These are phyloP conservation scores for Colletotrichum theobromicola DNA, from an alignment of 2,329 filamentous ascomycete species.

Conservation along the genomic window DNA sequence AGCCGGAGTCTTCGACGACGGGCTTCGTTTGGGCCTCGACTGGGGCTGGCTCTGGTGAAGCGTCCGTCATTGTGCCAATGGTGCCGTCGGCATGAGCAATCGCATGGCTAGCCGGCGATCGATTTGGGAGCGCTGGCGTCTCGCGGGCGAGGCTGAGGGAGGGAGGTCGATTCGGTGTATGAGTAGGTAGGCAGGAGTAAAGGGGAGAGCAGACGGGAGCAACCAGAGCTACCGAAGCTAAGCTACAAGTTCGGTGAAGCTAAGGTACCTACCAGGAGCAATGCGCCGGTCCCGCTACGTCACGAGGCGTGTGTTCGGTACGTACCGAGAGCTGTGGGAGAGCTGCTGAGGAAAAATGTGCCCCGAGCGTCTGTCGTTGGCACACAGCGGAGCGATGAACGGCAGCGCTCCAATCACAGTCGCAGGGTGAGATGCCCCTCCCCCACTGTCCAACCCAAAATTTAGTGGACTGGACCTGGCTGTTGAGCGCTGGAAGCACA, in stretches of 20 bases:
- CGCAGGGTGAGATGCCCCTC: conserved; percentile 12
- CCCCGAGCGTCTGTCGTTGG: background rate
- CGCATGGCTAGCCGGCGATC: conserved; percentile 2
- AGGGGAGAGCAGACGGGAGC: background rate
- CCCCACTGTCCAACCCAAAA: background rate
- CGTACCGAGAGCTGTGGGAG: background rate
- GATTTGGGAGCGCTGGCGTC: background rate
- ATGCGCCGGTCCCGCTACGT: conserved; percentile 12
- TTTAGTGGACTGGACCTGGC: background rate
- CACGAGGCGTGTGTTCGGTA: conserved; percentile 11
- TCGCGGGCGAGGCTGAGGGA: background rate
- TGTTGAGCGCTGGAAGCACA: background rate
- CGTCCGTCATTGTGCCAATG: conserved; percentile 47
- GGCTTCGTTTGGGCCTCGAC: conserved; percentile 28
- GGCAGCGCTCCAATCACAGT: conserved; percentile 7
- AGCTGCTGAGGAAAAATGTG: background rate
- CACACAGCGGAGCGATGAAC: background rate
- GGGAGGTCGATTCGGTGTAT: background rate
- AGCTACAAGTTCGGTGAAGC: conserved; percentile 3
- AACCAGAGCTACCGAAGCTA: background rate
- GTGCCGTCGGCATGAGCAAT: conserved; percentile 11
- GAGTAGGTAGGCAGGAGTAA: background rate
- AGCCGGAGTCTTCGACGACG: conserved; percentile 22
- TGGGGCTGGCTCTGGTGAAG: conserved; percentile 37
- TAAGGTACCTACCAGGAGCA: background rate